Percentiles rank a stretch among this genome's conserved stretches.
These are phyloP conservation scores for Oxalis stricta DNA, from an alignment of 441 rosid genomes.

Conservation along the genomic window DNA sequence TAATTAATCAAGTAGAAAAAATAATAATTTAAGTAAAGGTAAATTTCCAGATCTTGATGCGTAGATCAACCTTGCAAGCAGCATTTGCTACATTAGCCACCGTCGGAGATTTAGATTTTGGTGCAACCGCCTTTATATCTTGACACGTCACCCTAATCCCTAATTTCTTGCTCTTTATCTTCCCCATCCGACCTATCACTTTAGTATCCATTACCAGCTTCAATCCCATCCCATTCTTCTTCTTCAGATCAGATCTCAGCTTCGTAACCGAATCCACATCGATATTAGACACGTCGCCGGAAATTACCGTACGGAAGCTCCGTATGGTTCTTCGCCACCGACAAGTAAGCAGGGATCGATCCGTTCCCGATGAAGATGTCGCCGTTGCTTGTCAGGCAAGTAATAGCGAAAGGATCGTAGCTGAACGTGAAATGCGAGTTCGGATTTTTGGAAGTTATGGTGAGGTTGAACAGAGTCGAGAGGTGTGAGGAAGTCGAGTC, in stretches of 20 bases:
- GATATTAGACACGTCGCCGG: slow-evolving; percentile 27
- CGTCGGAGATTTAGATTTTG: no score
- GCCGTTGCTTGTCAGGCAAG: slow-evolving; percentile 16
- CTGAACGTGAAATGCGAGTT: slow-evolving; percentile 43
- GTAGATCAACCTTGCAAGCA: no score
- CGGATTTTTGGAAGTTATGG: slow-evolving; percentile 41
- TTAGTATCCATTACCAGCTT: slow-evolving; percentile 31
- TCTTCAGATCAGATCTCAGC: slow-evolving; percentile 39
- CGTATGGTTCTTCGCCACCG: slow-evolving; percentile 26
- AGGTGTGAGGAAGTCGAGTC: slow-evolving; percentile 48
- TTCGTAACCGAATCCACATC: slow-evolving; percentile 30
- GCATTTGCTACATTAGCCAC: no score
- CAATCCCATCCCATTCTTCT: slow-evolving; percentile 16
- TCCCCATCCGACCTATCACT: slow-evolving; percentile 29
- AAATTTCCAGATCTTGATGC: no score
- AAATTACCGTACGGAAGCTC: slow-evolving; percentile 21
- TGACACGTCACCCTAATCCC: slow-evolving; percentile 35
- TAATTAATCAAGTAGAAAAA: no score
- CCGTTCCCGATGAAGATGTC: slow-evolving; percentile 34
- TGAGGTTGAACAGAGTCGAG: slow-evolving; percentile 43
- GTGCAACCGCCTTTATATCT: slow-evolving; percentile 27
- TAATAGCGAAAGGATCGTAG: slow-evolving; percentile 37
- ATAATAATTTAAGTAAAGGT: no score
- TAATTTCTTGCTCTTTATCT: slow-evolving; percentile 37
- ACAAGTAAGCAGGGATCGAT: slow-evolving; percentile 31